Conservation (phyloP, 176 grass and related monocot species). For the Panicum miliaceum region DNA sequence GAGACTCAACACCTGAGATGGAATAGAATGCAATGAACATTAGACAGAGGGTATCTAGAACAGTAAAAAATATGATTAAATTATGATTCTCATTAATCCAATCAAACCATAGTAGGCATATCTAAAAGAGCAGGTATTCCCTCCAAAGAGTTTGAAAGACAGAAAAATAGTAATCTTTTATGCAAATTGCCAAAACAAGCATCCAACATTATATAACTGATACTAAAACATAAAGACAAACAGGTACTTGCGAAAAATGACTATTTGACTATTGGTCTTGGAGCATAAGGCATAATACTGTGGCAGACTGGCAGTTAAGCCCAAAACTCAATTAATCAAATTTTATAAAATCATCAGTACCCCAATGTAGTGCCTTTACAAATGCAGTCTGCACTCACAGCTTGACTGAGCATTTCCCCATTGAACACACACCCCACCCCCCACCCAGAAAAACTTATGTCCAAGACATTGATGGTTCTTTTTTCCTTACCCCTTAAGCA, state of each 20-base stretch:
- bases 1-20: conserved; percentile 81
- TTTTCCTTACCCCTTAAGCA: background rate
- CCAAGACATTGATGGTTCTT: background rate
- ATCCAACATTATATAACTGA: background rate
- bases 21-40: background rate
- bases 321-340: background rate
- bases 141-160: background rate
- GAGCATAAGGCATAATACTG: background rate
- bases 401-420: background rate
- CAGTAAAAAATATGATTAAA: background rate
- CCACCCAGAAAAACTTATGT: background rate
- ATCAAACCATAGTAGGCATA: background rate
- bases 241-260: background rate
- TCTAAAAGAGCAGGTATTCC: background rate
- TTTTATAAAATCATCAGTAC: background rate
- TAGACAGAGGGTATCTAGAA: background rate
- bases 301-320: background rate
- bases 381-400: background rate
- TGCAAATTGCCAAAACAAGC: background rate
- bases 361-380: background rate
- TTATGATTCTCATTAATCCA: background rate
- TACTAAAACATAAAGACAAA: background rate
- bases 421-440: background rate
- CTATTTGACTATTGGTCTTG: background rate
- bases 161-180: background rate